A percentile compares a stretch with the other conserved stretches of the same genome.
Evolutionary conservation across 305 asterid species (phyloP).

Genomic region (Solanum hybrid): DNA sequence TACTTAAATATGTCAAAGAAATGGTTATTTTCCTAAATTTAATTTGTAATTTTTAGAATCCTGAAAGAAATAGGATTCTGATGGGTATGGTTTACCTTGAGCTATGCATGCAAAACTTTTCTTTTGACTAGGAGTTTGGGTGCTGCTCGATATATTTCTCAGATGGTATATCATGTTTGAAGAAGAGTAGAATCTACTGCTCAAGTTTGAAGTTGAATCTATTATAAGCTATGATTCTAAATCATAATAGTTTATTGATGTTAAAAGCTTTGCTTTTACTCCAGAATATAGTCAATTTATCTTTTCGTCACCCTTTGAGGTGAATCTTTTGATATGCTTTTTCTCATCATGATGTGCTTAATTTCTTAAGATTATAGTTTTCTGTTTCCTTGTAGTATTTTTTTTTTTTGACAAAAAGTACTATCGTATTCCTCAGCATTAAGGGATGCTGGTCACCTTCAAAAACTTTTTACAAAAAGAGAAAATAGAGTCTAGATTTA

Average conservation of each 20-base stretch:
- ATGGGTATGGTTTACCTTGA: background rate
- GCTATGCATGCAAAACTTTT: background rate
- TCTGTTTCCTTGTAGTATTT: background rate
- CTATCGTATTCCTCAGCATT: background rate
- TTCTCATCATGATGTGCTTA: background rate
- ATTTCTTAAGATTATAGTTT: background rate
- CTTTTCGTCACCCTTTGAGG: background rate
- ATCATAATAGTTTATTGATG: background rate
- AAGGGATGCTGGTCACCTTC: background rate
- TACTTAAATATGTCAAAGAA: background rate
- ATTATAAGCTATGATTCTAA: background rate
- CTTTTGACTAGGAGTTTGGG: background rate
- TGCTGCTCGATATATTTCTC: background rate
- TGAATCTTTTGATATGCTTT: background rate
- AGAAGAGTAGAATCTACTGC: background rate
- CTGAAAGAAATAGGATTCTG: background rate
- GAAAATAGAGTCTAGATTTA: background rate
- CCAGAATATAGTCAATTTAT: background rate
- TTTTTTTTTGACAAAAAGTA: background rate
- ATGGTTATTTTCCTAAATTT: background rate
- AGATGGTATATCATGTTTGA: background rate
- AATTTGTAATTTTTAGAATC: background rate
- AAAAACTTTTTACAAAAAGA: background rate
- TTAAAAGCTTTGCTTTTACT: background rate
- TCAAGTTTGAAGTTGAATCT: background rate